phyloP scores from a whole-genome alignment of 2,329 filamentous ascomycete genomes.

The Fusarium sp. region DNA sequence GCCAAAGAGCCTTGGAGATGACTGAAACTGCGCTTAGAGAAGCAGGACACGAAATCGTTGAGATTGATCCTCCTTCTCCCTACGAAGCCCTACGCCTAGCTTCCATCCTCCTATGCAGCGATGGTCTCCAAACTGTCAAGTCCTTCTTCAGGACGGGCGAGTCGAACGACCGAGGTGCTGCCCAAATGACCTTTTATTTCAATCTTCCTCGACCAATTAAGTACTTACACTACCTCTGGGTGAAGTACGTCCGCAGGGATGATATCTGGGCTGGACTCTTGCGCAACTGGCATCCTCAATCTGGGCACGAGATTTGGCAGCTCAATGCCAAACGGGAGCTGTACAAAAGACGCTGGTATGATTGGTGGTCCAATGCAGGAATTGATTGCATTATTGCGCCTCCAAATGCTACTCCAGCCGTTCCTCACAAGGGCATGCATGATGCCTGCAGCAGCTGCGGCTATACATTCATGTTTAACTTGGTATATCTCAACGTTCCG shows the following conservation, averaged over 20 bases:
- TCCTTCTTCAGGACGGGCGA: constrained; percentile 82
- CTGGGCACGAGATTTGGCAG: constrained; percentile 83
- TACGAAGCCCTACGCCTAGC: constrained; percentile 82
- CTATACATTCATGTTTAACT: constrained; percentile 93
- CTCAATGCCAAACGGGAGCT: constrained; percentile 80
- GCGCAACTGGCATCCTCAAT: constrained; percentile 77
- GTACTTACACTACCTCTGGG: constrained; percentile 88
- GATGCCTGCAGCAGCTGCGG: constrained; percentile 87
- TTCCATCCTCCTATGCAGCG: constrained; percentile 83
- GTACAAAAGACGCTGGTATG: constrained; percentile 82
- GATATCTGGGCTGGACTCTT: constrained; percentile 82
- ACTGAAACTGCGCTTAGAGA: constrained; percentile 74
- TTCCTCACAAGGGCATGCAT: constrained; percentile 87
- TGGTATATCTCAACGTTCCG: constrained; percentile 63
- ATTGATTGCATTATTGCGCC: constrained; percentile 84
- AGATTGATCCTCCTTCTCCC: constrained; percentile 72
- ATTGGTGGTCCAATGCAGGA: constrained; percentile 81
- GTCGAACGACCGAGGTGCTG: constrained; percentile 80
- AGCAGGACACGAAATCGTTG: constrained; percentile 80
- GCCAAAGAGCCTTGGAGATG: constrained; percentile 77
- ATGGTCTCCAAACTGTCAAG: constrained; percentile 83
- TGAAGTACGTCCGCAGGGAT: constrained; percentile 84
- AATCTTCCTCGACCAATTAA: constrained; percentile 77
- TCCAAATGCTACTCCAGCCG: constrained; percentile 90
- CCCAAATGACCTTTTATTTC: constrained; percentile 80